Percentiles rank a stretch among this genome's conserved stretches.
These are phyloP conservation scores for Eucommia ulmoides DNA, from an alignment of 257 asterid genomes.

Conservation along the genomic window DNA sequence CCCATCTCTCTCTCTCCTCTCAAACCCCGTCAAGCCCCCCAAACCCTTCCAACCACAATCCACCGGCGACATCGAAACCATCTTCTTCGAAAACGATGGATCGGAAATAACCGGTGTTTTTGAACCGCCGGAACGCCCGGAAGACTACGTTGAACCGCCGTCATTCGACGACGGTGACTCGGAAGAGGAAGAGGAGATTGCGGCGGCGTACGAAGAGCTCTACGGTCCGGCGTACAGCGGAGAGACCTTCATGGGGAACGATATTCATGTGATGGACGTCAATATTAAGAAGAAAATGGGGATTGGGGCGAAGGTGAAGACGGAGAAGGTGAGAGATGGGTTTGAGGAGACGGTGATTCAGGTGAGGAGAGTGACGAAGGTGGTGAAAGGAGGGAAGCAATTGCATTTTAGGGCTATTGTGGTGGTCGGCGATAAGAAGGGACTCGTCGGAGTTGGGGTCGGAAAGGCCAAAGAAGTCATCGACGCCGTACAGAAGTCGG, in stretches of 20 bases:
- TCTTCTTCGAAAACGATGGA: slow-evolving; percentile 29
- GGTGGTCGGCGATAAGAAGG: slow-evolving; percentile 84
- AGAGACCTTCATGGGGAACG: slow-evolving; percentile 57
- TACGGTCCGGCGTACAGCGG: slow-evolving; percentile 84
- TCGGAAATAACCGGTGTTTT: slow-evolving; percentile 39
- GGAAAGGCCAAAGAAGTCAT: slow-evolving; percentile 87
- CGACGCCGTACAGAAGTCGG: slow-evolving; percentile 78
- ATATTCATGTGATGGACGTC: slow-evolving; percentile 53
- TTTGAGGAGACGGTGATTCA: slow-evolving; percentile 90
- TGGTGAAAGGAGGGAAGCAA: slow-evolving; percentile 96
- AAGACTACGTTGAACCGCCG: slow-evolving; percentile 45
- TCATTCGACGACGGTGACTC: slow-evolving; percentile 68
- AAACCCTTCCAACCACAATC: slow-evolving; percentile 23
- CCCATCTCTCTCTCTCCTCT: slow-evolving; percentile 15
- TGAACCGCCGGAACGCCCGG: slow-evolving; percentile 58
- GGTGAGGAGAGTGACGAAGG: slow-evolving; percentile 92
- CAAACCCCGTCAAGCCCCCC: slow-evolving; percentile 14
- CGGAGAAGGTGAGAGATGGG: slow-evolving; percentile 71
- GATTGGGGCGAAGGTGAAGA: slow-evolving; percentile 47
- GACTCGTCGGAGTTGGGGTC: slow-evolving; percentile 89
- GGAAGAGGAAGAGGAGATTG: slow-evolving; percentile 72
- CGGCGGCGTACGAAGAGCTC: slow-evolving; percentile 58
- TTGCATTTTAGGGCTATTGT: slow-evolving; percentile 77
- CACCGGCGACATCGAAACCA: slow-evolving; percentile 34
- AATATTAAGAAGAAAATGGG: slow-evolving; percentile 54